phyloP scores from a whole-genome alignment of 2,329 filamentous ascomycete genomes.

The Monosporascus ibericus region DNA sequence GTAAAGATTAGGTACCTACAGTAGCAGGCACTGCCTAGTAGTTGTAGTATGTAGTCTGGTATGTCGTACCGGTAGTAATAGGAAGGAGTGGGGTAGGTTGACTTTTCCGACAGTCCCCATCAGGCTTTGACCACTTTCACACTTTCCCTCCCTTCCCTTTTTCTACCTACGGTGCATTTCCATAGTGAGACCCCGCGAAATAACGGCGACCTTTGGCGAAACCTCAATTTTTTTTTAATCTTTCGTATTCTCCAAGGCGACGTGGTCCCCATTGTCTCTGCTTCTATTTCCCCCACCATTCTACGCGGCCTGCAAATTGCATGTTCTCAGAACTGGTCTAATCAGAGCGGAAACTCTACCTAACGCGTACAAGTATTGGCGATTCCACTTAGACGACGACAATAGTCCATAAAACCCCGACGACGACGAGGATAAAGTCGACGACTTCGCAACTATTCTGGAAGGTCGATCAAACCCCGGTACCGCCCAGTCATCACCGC shows the following conservation, averaged over 20 bases:
- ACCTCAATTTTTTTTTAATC: not conserved
- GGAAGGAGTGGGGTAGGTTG: too few relatives aligned
- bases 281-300: not conserved
- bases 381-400: not conserved
- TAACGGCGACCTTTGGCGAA: not conserved
- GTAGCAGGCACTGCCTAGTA: too few relatives aligned
- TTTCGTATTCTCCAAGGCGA: not conserved
- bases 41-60: too few relatives aligned
- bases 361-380: too few relatives aligned
- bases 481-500: too few relatives aligned
- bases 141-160: not conserved
- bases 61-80: too few relatives aligned
- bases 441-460: too few relatives aligned
- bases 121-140: not conserved
- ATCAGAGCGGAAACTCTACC: not conserved
- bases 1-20: too few relatives aligned
- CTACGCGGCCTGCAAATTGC: not conserved
- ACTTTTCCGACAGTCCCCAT: not conserved
- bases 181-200: not conserved
- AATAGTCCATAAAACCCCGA: not conserved
- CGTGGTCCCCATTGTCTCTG: not conserved
- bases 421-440: too few relatives aligned
- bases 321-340: not conserved
- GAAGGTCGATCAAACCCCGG: too few relatives aligned
- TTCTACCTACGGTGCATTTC: not conserved